Conservation (phyloP, 2,329 filamentous ascomycete species). For the Basipetospora chlamydospora region DNA sequence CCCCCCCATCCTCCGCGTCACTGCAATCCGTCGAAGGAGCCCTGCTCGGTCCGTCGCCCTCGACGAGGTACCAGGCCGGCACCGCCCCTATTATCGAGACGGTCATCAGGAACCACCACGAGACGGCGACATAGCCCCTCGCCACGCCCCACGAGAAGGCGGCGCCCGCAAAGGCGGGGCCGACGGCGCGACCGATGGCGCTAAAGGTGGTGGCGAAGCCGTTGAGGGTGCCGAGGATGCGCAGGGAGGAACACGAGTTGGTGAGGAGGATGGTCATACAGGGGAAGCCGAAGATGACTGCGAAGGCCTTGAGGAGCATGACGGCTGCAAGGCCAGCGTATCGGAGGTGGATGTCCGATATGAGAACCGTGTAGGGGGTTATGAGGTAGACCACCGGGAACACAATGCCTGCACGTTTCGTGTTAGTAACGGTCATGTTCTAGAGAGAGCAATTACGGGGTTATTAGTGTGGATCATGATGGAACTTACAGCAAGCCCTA, state of each 20-base stretch:
- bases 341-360: slow-evolving; percentile 31
- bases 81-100: slow-evolving; percentile 52
- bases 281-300: slow-evolving; percentile 75
- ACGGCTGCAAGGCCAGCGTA: slow-evolving; percentile 49
- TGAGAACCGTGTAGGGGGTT: slow-evolving; percentile 67
- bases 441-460: no score
- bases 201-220: slow-evolving; percentile 76
- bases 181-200: slow-evolving; percentile 64
- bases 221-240: slow-evolving; percentile 75
- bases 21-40: slow-evolving; percentile 16
- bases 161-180: slow-evolving; percentile 59
- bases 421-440: not conserved
- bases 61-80: slow-evolving; percentile 58
- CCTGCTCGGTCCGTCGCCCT: slow-evolving; percentile 52
- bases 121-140: slow-evolving; percentile 59
- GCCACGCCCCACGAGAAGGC: slow-evolving; percentile 66
- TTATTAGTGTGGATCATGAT: no score
- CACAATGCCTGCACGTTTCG: slow-evolving; percentile 28
- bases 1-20: slow-evolving; percentile 21
- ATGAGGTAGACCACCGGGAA: slow-evolving; percentile 66
- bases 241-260: slow-evolving; percentile 63
- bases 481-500: slow-evolving; percentile 40
- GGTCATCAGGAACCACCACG: slow-evolving; percentile 64
- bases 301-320: slow-evolving; percentile 60
- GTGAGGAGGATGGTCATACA: slow-evolving; percentile 82